Conservation (phyloP, 169 alveolate species). For the Cryptosporidium ryanae region DNA sequence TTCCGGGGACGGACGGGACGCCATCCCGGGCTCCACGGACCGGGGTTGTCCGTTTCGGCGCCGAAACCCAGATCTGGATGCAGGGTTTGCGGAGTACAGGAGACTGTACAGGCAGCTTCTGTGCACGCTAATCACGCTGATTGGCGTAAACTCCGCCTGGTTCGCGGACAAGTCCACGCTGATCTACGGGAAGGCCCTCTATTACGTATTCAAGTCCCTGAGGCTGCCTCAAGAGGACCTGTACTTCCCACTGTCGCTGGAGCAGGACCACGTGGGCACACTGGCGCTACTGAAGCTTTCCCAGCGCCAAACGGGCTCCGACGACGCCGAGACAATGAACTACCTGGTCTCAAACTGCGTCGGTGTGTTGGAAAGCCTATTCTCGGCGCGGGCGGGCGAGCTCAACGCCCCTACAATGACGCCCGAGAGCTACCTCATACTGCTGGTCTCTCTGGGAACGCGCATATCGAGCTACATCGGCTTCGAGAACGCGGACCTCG, state of each 20-base stretch:
- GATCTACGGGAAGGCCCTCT: conserved; percentile 21
- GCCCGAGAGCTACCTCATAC: conserved; percentile 40
- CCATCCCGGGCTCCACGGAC: too few relatives aligned
- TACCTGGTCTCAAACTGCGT: conserved; percentile 21
- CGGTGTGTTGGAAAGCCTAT: conserved; percentile 23
- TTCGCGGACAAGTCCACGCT: conserved; percentile 16
- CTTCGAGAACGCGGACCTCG: not conserved
- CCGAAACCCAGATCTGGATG: not conserved
- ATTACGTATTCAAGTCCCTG: conserved; percentile 28
- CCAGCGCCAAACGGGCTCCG: conserved; percentile 8
- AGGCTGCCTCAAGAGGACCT: conserved; percentile 34
- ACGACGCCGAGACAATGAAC: conserved; percentile 23
- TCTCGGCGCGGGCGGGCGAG: not conserved
- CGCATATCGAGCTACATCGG: conserved; percentile 18
- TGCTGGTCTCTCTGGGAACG: conserved; percentile 28
- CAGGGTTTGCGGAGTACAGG: not conserved
- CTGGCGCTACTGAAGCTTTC: conserved; percentile 51
- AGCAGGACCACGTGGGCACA: conserved; percentile 70
- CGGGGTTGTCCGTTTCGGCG: too few relatives aligned
- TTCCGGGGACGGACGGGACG: too few relatives aligned
- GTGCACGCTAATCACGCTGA: conserved; percentile 41
- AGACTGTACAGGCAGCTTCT: conserved; percentile 44
- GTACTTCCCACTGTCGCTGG: conserved; percentile 47
- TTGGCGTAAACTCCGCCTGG: conserved; percentile 64
- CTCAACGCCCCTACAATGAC: conserved; percentile 56